These are phyloP conservation scores for Hymenoscyphus linearis DNA, from an alignment of 2,329 filamentous ascomycete genomes.

Conservation along the genomic window DNA sequence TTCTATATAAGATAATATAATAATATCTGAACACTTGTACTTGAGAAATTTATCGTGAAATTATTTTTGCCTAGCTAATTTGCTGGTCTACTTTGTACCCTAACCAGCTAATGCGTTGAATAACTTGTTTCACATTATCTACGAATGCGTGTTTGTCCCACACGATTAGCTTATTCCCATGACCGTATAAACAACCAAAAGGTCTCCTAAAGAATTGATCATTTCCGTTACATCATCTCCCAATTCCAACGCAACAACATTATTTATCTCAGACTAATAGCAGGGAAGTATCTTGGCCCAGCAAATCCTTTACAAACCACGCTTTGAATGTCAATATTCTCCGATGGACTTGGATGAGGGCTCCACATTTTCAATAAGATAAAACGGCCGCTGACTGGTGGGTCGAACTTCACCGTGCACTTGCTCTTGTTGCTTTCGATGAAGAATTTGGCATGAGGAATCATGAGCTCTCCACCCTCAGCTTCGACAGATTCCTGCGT, in stretches of 20 bases:
- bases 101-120: not conserved
- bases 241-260: not conserved
- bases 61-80: not conserved
- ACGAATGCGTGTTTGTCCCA: not conserved
- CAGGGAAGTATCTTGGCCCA: constrained; percentile 78
- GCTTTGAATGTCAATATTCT: constrained; percentile 86
- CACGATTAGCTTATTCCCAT: not conserved
- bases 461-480: constrained; percentile 56
- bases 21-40: too few relatives aligned
- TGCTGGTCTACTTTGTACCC: not conserved
- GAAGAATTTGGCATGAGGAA: constrained; percentile 74
- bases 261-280: constrained; percentile 36
- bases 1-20: too few relatives aligned
- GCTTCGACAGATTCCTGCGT: constrained; percentile 53
- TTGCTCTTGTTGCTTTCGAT: constrained; percentile 78
- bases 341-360: constrained; percentile 55
- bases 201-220: not conserved
- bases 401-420: constrained; percentile 81
- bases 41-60: not conserved
- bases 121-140: not conserved
- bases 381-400: constrained; percentile 74
- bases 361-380: constrained; percentile 90
- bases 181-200: not conserved
- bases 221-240: not conserved
- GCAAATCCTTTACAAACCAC: constrained; percentile 80